phyloP scores from a whole-genome alignment of 345 rosid species.

The Populus euphratica region DNA sequence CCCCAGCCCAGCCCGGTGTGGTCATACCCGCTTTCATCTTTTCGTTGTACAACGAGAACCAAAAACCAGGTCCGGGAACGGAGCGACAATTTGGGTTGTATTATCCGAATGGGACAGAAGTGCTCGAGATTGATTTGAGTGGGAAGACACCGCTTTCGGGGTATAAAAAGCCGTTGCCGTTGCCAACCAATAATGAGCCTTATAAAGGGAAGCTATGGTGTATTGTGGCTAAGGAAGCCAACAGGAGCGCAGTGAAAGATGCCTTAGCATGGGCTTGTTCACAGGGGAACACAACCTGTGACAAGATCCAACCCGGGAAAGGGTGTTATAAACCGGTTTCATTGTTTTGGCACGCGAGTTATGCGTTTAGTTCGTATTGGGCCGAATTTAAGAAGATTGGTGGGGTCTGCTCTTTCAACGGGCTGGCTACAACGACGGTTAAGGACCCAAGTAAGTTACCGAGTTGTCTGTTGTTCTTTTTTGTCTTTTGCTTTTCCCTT shows the following conservation, averaged over 20 bases:
- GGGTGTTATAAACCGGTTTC: slow-evolving; percentile 55
- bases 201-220: slow-evolving; percentile 85
- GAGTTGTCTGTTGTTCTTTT: too few relatives aligned
- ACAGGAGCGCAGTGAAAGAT: slow-evolving; percentile 46
- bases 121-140: slow-evolving; percentile 63
- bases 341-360: slow-evolving; percentile 58
- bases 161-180: slow-evolving; percentile 47
- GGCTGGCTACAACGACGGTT: slow-evolving; percentile 64
- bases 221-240: slow-evolving; percentile 59
- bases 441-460: slow-evolving; percentile 74
- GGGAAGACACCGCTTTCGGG: slow-evolving; percentile 48
- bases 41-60: slow-evolving; percentile 80
- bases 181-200: slow-evolving; percentile 64
- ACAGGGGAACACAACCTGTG: slow-evolving; percentile 88
- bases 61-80: slow-evolving; percentile 82
- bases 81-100: slow-evolving; percentile 86
- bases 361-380: slow-evolving; percentile 89
- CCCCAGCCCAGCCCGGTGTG: slow-evolving; percentile 78
- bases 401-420: slow-evolving; percentile 67
- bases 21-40: slow-evolving; percentile 67
- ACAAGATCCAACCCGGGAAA: slow-evolving; percentile 53
- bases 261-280: slow-evolving; percentile 82
- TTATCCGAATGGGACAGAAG: slow-evolving; percentile 57
- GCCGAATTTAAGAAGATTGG: slow-evolving; percentile 56
- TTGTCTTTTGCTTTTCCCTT: too few relatives aligned